phyloP scores from a whole-genome alignment of 1,284 basidiomycete species.

The Trichosporon asahii region DNA sequence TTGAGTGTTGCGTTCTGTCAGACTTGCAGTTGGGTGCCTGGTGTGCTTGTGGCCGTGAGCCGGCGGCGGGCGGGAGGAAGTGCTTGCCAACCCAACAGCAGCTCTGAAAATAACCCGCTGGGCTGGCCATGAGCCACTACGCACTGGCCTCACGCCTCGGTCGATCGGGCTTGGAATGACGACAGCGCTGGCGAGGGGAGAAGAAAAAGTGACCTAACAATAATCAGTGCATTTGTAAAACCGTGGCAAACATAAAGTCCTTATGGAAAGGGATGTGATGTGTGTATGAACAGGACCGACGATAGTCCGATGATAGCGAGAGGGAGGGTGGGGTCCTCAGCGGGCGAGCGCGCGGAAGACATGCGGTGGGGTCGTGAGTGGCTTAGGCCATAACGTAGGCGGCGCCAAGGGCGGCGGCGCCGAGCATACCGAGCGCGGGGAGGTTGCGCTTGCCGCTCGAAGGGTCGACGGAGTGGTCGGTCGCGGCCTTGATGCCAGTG shows the following conservation, averaged over 20 bases:
- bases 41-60: background rate
- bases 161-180: background rate
- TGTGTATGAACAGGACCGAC: background rate
- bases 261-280: background rate
- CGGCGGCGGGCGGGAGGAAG: too few species aligned
- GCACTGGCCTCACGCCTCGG: background rate
- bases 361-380: background rate
- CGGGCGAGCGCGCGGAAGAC: background rate
- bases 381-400: conserved; percentile 1
- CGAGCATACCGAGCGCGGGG: background rate
- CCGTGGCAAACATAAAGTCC: conserved; percentile 5
- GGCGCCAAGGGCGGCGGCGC: background rate
- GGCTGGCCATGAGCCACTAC: background rate
- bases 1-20: too few species aligned
- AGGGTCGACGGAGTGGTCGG: conserved; percentile 37
- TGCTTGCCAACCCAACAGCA: background rate
- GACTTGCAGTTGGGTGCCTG: background rate
- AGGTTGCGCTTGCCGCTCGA: background rate
- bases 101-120: background rate
- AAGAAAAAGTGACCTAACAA: background rate
- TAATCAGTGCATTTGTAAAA: conserved; percentile 6
- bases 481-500: conserved; percentile 20
- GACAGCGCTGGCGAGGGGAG: background rate
- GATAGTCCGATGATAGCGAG: background rate
- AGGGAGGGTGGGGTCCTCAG: background rate